Evolutionary conservation across 2,329 filamentous ascomycete genomes (phyloP), one percentile per base, ranked within the genome.

Genomic region (Sporothrix phasma): DNA sequence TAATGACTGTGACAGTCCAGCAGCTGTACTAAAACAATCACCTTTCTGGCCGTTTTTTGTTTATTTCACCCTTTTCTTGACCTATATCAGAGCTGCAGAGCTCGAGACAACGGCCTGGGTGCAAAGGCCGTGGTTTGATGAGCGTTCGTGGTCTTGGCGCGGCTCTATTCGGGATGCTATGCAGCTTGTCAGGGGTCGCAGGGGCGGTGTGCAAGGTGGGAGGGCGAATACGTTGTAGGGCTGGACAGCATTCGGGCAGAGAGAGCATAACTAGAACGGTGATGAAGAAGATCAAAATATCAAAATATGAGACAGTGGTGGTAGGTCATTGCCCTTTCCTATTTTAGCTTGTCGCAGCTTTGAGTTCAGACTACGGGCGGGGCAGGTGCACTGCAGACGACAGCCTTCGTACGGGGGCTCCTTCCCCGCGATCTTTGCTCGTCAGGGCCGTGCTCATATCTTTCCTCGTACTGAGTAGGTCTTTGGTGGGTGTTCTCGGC

Each of bases 371-470:
- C 17, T 19, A 37, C 24, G 34, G 37, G 51, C 51, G 51, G 51
- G 49, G 51, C 53, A 47, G 43, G 37, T 17, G 54, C 43, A 47
- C 17, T 47, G 58, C n/a, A 60, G 26, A 17, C 22, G 7, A 10
- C 19, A 43, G 34, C 31, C 19, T 22, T 51, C 8, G 41, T 51
- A 54, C 45, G 3, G 58, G 13, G 26, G 53, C 45, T 56, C 13
- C 54, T 65, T 65, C 65, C 65, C 63, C 63, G 63, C 65, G 63
- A 46, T 61, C 62, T 46, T 17, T 22, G 56, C 24, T 19, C 31
- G 5, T 15, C 1, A 24, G 13, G 34, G 19, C 31, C 17, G 37
- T 15, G 34, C 51, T 13, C 51, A n/a, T n/a, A n/a, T n/a, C n/a
- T n/a, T n/a, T n/a, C n/a, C n/a, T n/a, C n/a, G n/a, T n/a, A n/a